phyloP scores from a whole-genome alignment of 805 yeast genomes.

The Wickerhamomyces kurtzmanii region DNA sequence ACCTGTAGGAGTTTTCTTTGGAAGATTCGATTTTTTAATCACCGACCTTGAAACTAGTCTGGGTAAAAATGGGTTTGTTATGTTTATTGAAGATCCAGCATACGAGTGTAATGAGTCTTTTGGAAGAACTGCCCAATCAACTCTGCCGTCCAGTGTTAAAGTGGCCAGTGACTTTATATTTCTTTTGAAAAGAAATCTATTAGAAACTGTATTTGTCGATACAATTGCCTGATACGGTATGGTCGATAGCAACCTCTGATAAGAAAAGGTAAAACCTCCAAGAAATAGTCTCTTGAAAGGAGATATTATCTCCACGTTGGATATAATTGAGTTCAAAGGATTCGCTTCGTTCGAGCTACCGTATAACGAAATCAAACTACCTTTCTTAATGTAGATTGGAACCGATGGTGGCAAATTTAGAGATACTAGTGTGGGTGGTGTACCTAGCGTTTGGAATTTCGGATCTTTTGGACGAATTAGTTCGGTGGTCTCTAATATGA shows the following conservation, averaged over 20 bases:
- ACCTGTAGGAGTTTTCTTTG: constrained; percentile 27
- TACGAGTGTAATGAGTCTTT: constrained; percentile 37
- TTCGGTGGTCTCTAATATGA: too few relatives aligned
- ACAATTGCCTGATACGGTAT: constrained; percentile 34
- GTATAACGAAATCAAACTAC: constrained; percentile 40
- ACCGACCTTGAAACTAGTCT: constrained; percentile 23
- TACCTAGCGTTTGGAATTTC: constrained; percentile 33
- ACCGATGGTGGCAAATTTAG: constrained; percentile 50
- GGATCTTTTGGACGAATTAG: constrained; percentile 16
- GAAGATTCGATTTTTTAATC: constrained; percentile 13
- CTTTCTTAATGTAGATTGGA: constrained; percentile 38
- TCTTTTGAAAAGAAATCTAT: constrained; percentile 4
- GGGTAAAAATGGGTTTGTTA: constrained; percentile 30
- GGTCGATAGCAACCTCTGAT: constrained; percentile 38
- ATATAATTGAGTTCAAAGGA: constrained; percentile 5
- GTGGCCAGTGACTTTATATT: constrained; percentile 28
- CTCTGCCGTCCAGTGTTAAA: constrained; percentile 43
- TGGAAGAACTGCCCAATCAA: constrained; percentile 53
- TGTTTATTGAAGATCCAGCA: constrained; percentile 39
- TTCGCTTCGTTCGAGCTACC: too few relatives aligned
- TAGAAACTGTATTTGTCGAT: constrained; percentile 22
- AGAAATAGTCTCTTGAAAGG: constrained; percentile 32
- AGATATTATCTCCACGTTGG: constrained; percentile 11
- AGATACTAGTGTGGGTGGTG: constrained; percentile 36
- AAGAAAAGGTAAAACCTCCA: constrained; percentile 35